Evolutionary conservation across 371 early-diverging fungal genomes (phyloP).

Genomic region (Thermomucor indicae-seudaticae): DNA sequence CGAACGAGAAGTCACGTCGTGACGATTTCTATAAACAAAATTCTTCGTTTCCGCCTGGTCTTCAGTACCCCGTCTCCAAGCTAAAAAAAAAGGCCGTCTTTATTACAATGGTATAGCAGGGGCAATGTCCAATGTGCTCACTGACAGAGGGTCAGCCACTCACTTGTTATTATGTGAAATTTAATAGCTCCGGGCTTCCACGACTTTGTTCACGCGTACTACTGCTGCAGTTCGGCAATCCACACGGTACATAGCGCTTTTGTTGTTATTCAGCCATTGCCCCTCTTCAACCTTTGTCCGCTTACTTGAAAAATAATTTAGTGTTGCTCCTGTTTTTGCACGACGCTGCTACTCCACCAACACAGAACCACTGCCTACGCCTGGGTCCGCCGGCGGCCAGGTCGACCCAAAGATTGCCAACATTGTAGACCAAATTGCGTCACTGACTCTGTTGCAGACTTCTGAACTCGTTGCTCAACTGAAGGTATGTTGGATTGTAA

Average conservation of each 20-base stretch:
- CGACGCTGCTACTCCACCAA: slow-evolving; percentile 39
- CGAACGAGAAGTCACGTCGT: too few relatives aligned
- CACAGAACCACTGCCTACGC: slow-evolving; percentile 48
- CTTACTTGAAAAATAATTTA: slow-evolving; percentile 2
- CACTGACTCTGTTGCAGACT: slow-evolving; percentile 88
- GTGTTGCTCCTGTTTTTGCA: slow-evolving; percentile 26
- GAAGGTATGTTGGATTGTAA: slow-evolving; percentile 70
- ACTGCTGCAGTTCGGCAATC: slow-evolving; percentile 28
- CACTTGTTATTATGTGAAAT: too few relatives aligned
- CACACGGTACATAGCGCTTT: slow-evolving; percentile 25
- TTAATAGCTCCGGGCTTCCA: slow-evolving; percentile 38
- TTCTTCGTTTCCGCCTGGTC: too few relatives aligned
- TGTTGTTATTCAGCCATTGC: neutral
- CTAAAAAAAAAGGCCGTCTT: too few relatives aligned
- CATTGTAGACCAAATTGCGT: slow-evolving; percentile 88
- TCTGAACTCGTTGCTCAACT: slow-evolving; percentile 83
- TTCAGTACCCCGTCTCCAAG: too few relatives aligned
- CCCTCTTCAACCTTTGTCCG: neutral
- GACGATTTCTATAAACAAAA: too few relatives aligned
- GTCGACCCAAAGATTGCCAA: slow-evolving; percentile 71
- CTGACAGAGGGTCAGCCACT: too few relatives aligned
- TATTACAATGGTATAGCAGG: too few relatives aligned
- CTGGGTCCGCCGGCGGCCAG: slow-evolving; percentile 52
- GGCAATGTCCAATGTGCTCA: too few relatives aligned
- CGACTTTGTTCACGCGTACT: slow-evolving; percentile 29